Percentiles rank a stretch among this genome's conserved stretches.
phyloP scores from a whole-genome alignment of 2,329 filamentous ascomycete species.

The Proliferodiscus dingleyae region DNA sequence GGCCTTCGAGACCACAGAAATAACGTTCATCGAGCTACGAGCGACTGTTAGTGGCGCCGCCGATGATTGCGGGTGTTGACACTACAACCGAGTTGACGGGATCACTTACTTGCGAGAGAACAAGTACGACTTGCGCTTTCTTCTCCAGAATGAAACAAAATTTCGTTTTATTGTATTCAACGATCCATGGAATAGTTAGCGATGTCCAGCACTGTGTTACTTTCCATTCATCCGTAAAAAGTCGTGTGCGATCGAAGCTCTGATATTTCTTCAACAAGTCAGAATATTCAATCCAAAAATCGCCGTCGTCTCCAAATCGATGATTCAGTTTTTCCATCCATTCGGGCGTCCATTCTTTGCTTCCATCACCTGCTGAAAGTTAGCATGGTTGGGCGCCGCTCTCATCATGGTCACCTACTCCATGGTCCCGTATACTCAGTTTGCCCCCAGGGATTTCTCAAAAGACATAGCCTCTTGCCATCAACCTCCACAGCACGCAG shows the following conservation, averaged over 20 bases:
- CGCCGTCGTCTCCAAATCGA: constrained; percentile 56
- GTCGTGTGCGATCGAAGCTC: constrained; percentile 54
- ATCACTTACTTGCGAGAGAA: constrained; percentile 54
- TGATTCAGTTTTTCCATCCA: constrained; percentile 53
- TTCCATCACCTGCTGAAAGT: constrained; percentile 41
- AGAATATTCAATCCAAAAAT: constrained; percentile 60
- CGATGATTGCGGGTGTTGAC: too few species aligned
- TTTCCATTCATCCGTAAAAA: constrained; percentile 56
- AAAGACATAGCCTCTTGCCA: constrained; percentile 50
- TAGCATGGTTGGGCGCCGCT: constrained; percentile 2
- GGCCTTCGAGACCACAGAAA: constrained; percentile 55
- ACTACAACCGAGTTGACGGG: background rate
- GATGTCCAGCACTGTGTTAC: constrained; percentile 58
- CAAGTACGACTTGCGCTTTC: constrained; percentile 51
- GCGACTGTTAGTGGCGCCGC: constrained; percentile 22
- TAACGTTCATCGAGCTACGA: constrained; percentile 54
- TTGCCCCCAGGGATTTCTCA: constrained; percentile 53
- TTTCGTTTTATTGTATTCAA: constrained; percentile 55
- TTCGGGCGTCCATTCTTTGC: constrained; percentile 57
- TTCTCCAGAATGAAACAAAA: constrained; percentile 54
- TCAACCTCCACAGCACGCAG: constrained; percentile 49
- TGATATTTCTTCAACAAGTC: constrained; percentile 58
- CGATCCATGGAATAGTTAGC: constrained; percentile 55
- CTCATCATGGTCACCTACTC: too few species aligned
- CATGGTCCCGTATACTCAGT: constrained; percentile 56